Evolutionary conservation across 2,329 filamentous ascomycete species (phyloP).

Genomic region (Arthrobotrys entomopaga): DNA sequence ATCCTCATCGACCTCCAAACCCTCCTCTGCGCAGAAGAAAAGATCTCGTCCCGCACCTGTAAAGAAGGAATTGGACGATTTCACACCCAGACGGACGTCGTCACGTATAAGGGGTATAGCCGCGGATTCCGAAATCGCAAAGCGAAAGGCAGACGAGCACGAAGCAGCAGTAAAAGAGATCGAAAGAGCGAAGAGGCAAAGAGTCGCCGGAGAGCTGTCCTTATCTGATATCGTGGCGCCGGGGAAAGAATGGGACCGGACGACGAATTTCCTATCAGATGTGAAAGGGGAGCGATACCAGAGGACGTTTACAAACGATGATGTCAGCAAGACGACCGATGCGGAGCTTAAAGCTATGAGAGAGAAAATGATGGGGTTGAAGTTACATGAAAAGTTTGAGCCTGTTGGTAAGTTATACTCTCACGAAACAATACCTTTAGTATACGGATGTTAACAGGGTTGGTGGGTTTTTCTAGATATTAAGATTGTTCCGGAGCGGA

Average conservation of each 20-base stretch:
- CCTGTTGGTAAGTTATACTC: slow-evolving; percentile 72
- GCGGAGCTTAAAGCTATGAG: slow-evolving; percentile 78
- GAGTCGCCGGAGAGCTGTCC: slow-evolving; percentile 73
- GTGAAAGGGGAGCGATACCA: slow-evolving; percentile 78
- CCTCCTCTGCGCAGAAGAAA: slow-evolving; percentile 27
- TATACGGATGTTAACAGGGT: neutral
- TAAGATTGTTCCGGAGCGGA: slow-evolving; percentile 86
- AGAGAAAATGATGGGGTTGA: slow-evolving; percentile 78
- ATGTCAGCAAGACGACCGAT: slow-evolving; percentile 81
- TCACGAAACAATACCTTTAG: neutral
- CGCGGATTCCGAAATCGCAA: slow-evolving; percentile 74
- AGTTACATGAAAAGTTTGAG: slow-evolving; percentile 83
- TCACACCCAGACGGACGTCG: slow-evolving; percentile 69
- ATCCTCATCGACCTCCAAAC: slow-evolving; percentile 7
- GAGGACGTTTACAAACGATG: slow-evolving; percentile 85
- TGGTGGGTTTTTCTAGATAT: slow-evolving; percentile 73
- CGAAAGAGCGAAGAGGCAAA: slow-evolving; percentile 71
- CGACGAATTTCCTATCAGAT: slow-evolving; percentile 68
- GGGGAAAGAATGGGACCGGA: slow-evolving; percentile 77
- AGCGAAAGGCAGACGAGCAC: slow-evolving; percentile 75
- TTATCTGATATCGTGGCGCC: slow-evolving; percentile 78
- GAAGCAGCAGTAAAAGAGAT: slow-evolving; percentile 69
- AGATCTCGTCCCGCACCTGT: slow-evolving; percentile 63
- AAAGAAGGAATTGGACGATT: slow-evolving; percentile 71
- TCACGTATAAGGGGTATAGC: slow-evolving; percentile 72